phyloP scores from a whole-genome alignment of 306 rosid species.

The Castanea mollissima region DNA sequence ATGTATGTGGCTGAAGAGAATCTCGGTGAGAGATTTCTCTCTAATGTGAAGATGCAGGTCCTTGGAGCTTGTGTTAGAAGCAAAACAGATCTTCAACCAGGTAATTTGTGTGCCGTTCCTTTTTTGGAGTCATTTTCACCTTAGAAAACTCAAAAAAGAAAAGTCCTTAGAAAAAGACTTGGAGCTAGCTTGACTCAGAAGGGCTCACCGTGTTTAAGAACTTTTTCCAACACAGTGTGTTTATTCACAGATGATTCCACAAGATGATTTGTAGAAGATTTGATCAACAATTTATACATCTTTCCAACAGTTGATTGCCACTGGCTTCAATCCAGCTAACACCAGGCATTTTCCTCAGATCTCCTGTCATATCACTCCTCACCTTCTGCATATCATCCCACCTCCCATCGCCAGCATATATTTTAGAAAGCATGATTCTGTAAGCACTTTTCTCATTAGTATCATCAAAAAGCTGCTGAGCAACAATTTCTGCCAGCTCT shows the following conservation, averaged over 20 bases:
- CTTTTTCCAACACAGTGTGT: background rate
- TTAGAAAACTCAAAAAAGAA: too few relatives aligned
- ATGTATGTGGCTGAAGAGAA: too few relatives aligned
- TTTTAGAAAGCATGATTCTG: conserved; percentile 75
- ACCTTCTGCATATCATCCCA: conserved; percentile 70
- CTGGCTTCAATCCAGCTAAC: conserved; percentile 60
- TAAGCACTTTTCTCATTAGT: conserved; percentile 46
- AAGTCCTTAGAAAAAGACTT: too few relatives aligned
- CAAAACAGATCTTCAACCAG: too few relatives aligned
- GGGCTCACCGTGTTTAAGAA: background rate
- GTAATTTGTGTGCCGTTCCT: too few relatives aligned
- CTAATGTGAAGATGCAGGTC: too few relatives aligned
- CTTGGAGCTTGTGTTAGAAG: too few relatives aligned
- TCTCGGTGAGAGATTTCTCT: too few relatives aligned
- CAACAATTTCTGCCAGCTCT: conserved; percentile 68
- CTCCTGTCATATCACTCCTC: conserved; percentile 54
- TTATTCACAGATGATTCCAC: conserved; percentile 1
- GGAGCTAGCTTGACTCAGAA: too few relatives aligned
- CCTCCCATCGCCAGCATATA: conserved; percentile 73
- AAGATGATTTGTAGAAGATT: background rate
- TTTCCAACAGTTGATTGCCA: conserved; percentile 14
- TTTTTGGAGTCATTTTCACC: too few relatives aligned
- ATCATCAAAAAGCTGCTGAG: conserved; percentile 48
- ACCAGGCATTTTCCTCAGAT: conserved; percentile 58
- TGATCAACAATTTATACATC: background rate